Percentiles rank a stretch among this genome's conserved stretches.
Evolutionary conservation across 768 basidiomycete species (phyloP).

Genomic region (Suillus occidentalis): DNA sequence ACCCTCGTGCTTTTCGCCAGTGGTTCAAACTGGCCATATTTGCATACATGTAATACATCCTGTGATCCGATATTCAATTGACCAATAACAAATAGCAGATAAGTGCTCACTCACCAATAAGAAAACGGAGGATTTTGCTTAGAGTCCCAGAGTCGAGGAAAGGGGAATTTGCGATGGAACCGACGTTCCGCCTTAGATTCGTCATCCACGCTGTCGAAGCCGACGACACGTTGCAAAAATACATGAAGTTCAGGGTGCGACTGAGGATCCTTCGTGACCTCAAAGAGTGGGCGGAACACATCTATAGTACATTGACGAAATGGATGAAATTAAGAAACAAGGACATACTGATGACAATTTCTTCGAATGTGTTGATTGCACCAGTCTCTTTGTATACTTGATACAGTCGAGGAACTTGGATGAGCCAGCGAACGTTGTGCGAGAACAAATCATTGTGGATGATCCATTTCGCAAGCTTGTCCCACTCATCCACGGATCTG

Average conservation of each 20-base stretch:
- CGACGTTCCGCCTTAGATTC: constrained; percentile 93
- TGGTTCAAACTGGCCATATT: constrained; percentile 95
- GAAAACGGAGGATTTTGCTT: constrained; percentile 90
- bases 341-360: constrained; percentile 82
- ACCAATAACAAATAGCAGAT: not conserved
- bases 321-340: not conserved
- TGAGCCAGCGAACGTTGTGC: constrained; percentile 97
- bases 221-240: constrained; percentile 92
- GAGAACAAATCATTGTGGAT: constrained; percentile 90
- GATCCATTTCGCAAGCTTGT: constrained; percentile 97
- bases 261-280: constrained; percentile 89
- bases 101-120: constrained; percentile 68
- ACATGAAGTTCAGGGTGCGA: constrained; percentile 93
- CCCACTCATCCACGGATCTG: constrained; percentile 83
- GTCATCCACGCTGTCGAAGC: constrained; percentile 99
- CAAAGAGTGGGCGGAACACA: constrained; percentile 90
- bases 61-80: constrained; percentile 27
- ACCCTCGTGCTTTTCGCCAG: constrained; percentile 85
- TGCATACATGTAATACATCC: constrained; percentile 97
- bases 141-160: constrained; percentile 87
- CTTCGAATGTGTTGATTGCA: constrained; percentile 82
- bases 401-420: constrained; percentile 93
- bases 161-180: constrained; percentile 92
- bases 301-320: constrained; percentile 46
- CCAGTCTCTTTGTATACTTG: constrained; percentile 92